Evolutionary conservation across 192 early-diverging fungal genomes (phyloP), one percentile per base, ranked within the genome.

Genomic region (Backusella luteola): DNA sequence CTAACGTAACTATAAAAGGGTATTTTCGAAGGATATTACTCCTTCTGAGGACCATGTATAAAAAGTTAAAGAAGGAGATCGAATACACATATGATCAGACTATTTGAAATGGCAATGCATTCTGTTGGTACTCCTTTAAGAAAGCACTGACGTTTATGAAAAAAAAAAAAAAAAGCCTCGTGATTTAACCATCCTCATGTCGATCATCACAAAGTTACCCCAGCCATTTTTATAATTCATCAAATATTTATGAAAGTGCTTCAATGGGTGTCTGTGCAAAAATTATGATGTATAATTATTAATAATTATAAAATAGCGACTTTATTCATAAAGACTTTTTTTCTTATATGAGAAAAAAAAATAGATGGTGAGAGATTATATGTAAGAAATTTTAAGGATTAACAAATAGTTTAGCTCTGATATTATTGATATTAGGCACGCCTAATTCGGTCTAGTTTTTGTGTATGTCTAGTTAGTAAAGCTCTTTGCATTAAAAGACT

Each of bases 361-460:
- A 32, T 39, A 39, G 32, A 68, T 34, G 32, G 14, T n/a, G 11
- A 32, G 32, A 21, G 0, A 69, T 69, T 69, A 69, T 21, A 17
- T 6, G 6, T 38, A 69, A 36, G 6, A 34, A 35, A 9, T 69
- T 63, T 63, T 63, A 63, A 14, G 56, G 56, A 63, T 63, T 63
- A 63, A 26, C 68, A 39, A 69, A 11, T 26, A 39, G 19, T 41
- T 69, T 36, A 12, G 68, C 56, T 69, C 68, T 36, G 26, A 69
- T 39, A 21, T 36, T 36, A 69, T 36, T 36, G 17, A 91, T 84
- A 75, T 91, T 85, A 6, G 90, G 90, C 11, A 91, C 90, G 26
- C 90, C 90, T 12, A 90, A 77, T 72, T 91, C 90, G 32, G 88
- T 85, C 89, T 88, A 53, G 56, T 63, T 63, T 63, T 29, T 29